Conservation (phyloP, 768 basidiomycete species). For the Termitomyces sp. region DNA sequence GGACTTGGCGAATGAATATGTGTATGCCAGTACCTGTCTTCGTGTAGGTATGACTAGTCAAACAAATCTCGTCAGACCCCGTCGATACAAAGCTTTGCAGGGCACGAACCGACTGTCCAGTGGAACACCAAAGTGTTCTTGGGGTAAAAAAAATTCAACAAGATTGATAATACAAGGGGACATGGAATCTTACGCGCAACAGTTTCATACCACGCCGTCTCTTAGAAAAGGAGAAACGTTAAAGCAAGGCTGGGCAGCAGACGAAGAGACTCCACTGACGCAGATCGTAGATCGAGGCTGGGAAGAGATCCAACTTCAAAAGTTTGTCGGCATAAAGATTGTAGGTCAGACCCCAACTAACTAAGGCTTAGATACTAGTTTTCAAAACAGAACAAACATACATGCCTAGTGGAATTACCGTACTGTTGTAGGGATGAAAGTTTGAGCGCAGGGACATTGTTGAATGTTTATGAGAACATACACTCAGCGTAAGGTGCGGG, state of each 20-base stretch:
- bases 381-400: background rate
- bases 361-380: background rate
- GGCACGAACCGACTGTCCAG: slow-evolving; percentile 41
- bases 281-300: slow-evolving; percentile 41
- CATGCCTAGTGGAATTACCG: slow-evolving; percentile 43
- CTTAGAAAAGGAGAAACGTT: slow-evolving; percentile 18
- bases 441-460: background rate
- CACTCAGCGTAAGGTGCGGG: slow-evolving; percentile 50
- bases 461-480: slow-evolving; percentile 21
- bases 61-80: background rate
- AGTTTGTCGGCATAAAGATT: slow-evolving; percentile 62
- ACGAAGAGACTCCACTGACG: slow-evolving; percentile 28
- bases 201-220: slow-evolving; percentile 51
- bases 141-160: background rate
- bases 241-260: background rate
- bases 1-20: too few relatives aligned
- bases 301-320: slow-evolving; percentile 52
- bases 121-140: slow-evolving; percentile 44
- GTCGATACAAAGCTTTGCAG: background rate
- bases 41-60: slow-evolving; percentile 45
- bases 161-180: background rate
- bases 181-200: slow-evolving; percentile 32
- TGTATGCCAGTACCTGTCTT: slow-evolving; percentile 40
- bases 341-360: slow-evolving; percentile 60
- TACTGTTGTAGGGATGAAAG: slow-evolving; percentile 32